Evolutionary conservation across 164 flowering plant genomes (phyloP), one percentile per base, ranked within the genome.

Genomic region (Vitis cinerea): DNA sequence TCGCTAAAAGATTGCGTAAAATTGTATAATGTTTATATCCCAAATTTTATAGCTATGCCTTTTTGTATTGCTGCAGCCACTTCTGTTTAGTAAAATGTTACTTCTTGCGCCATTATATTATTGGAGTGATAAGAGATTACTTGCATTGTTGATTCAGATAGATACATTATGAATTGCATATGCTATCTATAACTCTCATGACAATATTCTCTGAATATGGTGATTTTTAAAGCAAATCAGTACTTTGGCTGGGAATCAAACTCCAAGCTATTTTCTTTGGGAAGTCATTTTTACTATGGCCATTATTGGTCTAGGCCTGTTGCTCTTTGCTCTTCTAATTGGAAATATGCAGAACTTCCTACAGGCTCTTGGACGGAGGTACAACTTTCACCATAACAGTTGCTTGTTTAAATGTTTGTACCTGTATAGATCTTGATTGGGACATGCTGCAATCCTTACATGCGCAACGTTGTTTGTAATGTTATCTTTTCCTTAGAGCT

Each of bases 291-390:
- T 92, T 76, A 92, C 96, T 9, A 94, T 94, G 97, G 87, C 68
- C 27, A 89, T 92, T 15, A 73, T 89, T 54, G 97, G 94, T 51
- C 81, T 88, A 30, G 98, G 98, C 16, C 90, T 94, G 70, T 74
- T 94, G 71, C 91, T 94, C 27, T 94, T 94, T 75, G 94, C 97
- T 64, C 78, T 94, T 63, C 88, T 94, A 27, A 88, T 94, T 70
- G 97, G 97, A 59, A 94, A 94, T 75, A 94, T 94, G 97, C 98
- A 94, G 78, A 94, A 89, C 76, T 92, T 92, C 76, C 91, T 94
- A 55, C 97, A 87, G 73, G 79, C 92, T 80, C 92, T 94, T 71
- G 97, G 92, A 10, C 82, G 84, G 63, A 91, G 97, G 98, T 94
- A 84, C 9, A 27, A 10, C 10, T 55, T 63, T 63, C 13, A 23